Evolutionary conservation across 495 filamentous ascomycete species (phyloP).

Genomic region (Parmelia sp.): DNA sequence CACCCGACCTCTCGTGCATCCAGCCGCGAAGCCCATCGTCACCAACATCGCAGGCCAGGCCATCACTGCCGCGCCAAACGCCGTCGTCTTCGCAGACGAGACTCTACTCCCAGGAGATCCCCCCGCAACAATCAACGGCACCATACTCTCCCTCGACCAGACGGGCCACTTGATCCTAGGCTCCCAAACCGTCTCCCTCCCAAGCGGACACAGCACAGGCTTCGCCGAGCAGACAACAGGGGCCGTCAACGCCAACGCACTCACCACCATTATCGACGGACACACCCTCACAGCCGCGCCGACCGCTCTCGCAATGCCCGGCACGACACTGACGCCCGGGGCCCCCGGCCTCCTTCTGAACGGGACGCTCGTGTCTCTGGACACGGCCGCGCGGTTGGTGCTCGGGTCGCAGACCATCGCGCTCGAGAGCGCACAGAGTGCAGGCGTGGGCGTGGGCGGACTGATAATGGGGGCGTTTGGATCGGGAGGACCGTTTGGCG

Average conservation of each 20-base stretch:
- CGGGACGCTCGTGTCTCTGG: neutral
- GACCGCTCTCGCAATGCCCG: neutral
- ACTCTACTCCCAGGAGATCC: neutral
- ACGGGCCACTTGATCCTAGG: neutral
- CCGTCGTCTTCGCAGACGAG: neutral
- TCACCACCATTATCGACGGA: neutral
- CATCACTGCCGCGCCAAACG: neutral
- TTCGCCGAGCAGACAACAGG: neutral
- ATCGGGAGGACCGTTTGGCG: neutral
- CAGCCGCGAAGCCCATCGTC: neutral
- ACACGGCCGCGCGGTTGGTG: neutral
- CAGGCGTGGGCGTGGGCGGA: neutral
- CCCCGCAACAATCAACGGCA: neutral
- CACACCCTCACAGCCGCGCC: neutral
- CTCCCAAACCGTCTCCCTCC: neutral
- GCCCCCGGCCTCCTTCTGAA: neutral
- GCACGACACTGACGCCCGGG: neutral
- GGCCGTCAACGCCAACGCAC: neutral
- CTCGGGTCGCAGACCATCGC: neutral
- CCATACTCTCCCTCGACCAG: neutral
- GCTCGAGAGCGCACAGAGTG: neutral
- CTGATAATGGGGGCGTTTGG: neutral
- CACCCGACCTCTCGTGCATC: neutral
- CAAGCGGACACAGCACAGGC: neutral
- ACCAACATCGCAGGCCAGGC: neutral